Conservation (phyloP, 148 eudicot species). For the Vaccinium corymbosum region DNA sequence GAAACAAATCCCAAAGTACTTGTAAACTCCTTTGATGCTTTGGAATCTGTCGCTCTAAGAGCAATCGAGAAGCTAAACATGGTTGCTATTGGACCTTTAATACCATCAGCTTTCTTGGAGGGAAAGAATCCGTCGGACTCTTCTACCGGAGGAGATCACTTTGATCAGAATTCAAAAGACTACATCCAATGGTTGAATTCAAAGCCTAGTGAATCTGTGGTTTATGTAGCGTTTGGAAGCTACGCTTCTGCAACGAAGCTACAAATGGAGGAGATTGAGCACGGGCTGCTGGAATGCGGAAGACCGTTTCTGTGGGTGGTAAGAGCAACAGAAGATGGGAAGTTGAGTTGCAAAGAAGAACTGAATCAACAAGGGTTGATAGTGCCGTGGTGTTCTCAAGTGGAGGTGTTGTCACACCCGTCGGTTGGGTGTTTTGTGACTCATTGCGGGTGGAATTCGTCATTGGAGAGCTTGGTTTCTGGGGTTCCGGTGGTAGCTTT, state of each 20-base stretch:
- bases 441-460: constrained; percentile 40
- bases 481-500: constrained; percentile 26
- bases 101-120: background rate
- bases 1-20: background rate
- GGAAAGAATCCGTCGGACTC: background rate
- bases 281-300: background rate
- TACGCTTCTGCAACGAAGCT: background rate
- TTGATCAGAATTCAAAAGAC: constrained; percentile 18
- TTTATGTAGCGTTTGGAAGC: background rate
- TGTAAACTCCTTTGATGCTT: background rate
- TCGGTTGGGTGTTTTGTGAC: constrained; percentile 31
- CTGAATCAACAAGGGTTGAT: background rate
- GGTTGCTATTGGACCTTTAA: background rate
- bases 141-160: constrained; percentile 7
- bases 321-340: background rate
- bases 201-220: constrained; percentile 18
- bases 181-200: constrained; percentile 43
- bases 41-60: background rate
- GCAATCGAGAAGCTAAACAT: background rate
- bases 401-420: constrained; percentile 22
- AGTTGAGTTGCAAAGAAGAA: background rate
- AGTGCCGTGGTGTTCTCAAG: constrained; percentile 4
- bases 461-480: constrained; percentile 16
- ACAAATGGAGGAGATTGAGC: constrained; percentile 7
- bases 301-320: background rate